phyloP scores from a whole-genome alignment of 1,284 basidiomycete genomes.

The Sporisorium graminicola region DNA sequence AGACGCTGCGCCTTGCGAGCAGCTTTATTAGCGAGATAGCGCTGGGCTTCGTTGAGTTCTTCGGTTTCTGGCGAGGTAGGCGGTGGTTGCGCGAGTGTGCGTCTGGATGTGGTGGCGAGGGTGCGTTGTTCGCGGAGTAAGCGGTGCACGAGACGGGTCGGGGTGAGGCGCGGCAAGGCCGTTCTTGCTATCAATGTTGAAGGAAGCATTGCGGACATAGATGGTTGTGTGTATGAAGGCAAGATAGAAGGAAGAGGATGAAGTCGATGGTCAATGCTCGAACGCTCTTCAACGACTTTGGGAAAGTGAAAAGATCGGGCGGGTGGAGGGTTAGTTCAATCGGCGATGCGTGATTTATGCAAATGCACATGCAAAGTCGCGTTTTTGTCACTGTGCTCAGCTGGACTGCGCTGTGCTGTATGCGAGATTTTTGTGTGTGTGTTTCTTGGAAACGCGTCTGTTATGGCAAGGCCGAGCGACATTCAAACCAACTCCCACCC shows the following conservation, averaged over 20 bases:
- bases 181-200: not conserved
- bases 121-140: not conserved
- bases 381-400: not conserved
- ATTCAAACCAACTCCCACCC: not conserved
- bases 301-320: not conserved
- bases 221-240: too few species aligned
- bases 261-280: conserved; percentile 8
- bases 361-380: not conserved
- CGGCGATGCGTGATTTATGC: conserved; percentile 13
- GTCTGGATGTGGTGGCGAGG: conserved; percentile 7
- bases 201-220: conserved; percentile 6
- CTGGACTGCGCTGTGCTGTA: conserved; percentile 5
- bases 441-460: conserved; percentile 19
- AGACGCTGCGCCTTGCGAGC: conserved; percentile 21
- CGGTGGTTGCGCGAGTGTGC: conserved; percentile 11
- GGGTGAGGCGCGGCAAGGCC: not conserved
- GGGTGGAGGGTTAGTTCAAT: not conserved
- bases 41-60: conserved; percentile 42
- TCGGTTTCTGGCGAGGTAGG: conserved; percentile 6
- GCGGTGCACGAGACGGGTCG: not conserved
- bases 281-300: too few species aligned
- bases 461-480: not conserved
- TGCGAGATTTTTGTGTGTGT: not conserved
- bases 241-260: not conserved
- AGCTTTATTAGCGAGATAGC: conserved; percentile 43